Percentiles rank a stretch among this genome's conserved stretches.
Evolutionary conservation across 148 eudicot genomes (phyloP).

Genomic region (Rhododendron mucronatum): DNA sequence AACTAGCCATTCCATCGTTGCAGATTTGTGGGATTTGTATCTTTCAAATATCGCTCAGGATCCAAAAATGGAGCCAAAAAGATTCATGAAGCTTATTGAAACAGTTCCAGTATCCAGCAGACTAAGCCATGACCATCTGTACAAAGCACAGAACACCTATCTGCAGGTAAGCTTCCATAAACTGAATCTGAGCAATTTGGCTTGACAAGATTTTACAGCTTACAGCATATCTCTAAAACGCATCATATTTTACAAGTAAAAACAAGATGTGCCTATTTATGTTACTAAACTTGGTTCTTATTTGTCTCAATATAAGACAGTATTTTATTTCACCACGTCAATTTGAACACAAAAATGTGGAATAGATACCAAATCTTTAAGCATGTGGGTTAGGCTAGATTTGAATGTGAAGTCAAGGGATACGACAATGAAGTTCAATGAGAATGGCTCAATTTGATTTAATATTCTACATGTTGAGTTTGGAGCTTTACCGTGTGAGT

Average conservation of each 20-base stretch:
- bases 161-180: conserved; percentile 44
- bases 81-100: conserved; percentile 65
- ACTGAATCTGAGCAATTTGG: background rate
- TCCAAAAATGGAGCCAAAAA: conserved; percentile 32
- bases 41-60: conserved; percentile 47
- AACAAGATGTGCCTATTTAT: background rate
- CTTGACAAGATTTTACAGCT: background rate
- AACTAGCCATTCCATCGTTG: conserved; percentile 41
- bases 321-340: background rate
- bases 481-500: background rate
- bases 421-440: background rate
- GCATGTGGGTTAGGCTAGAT: background rate
- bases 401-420: background rate
- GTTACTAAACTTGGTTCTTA: background rate
- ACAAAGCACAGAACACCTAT: conserved; percentile 55
- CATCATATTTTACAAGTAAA: background rate
- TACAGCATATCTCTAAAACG: background rate
- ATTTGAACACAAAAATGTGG: background rate
- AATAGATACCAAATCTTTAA: background rate
- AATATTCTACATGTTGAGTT: background rate
- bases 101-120: conserved; percentile 55
- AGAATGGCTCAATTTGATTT: background rate
- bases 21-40: conserved; percentile 80
- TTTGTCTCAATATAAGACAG: background rate
- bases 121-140: conserved; percentile 72